Evolutionary conservation across 2,329 filamentous ascomycete genomes (phyloP).

Genomic region (Sporothrix dimorphospora): DNA sequence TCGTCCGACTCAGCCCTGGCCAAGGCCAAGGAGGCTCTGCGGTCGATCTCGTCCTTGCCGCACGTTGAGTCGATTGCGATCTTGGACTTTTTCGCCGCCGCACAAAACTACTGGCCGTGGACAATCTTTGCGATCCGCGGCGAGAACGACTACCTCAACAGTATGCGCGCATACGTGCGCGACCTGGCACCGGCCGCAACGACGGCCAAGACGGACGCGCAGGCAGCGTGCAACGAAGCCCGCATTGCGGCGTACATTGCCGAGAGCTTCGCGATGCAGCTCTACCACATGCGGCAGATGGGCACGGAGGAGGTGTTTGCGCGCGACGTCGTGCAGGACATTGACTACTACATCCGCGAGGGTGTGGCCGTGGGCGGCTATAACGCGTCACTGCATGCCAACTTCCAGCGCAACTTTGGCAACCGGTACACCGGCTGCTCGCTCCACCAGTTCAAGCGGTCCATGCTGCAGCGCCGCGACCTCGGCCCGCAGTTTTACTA

Average conservation of each 20-base stretch:
- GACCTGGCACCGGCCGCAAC: constrained; percentile 56
- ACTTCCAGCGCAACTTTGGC: constrained; percentile 83
- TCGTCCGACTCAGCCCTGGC: constrained; percentile 68
- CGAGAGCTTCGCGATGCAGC: constrained; percentile 86
- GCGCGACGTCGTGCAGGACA: constrained; percentile 70
- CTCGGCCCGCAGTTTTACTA: constrained; percentile 85
- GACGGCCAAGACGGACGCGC: constrained; percentile 58
- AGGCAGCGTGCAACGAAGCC: constrained; percentile 64
- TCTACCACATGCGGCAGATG: constrained; percentile 81
- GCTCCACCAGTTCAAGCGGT: constrained; percentile 80
- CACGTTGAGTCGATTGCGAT: constrained; percentile 72
- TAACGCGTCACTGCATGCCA: constrained; percentile 83
- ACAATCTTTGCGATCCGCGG: constrained; percentile 79
- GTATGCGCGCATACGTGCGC: constrained; percentile 71
- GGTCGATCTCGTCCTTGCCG: constrained; percentile 65
- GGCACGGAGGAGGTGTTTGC: constrained; percentile 68
- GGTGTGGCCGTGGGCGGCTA: constrained; percentile 80
- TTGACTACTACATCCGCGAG: constrained; percentile 77
- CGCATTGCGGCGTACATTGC: constrained; percentile 80
- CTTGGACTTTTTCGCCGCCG: constrained; percentile 82
- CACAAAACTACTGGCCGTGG: constrained; percentile 96
- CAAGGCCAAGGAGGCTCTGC: constrained; percentile 72
- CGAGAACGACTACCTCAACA: constrained; percentile 72
- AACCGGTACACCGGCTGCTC: constrained; percentile 73
- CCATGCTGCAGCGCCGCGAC: constrained; percentile 63